Conservation (phyloP, 768 basidiomycete species). For the Pulveroboletus frians region DNA sequence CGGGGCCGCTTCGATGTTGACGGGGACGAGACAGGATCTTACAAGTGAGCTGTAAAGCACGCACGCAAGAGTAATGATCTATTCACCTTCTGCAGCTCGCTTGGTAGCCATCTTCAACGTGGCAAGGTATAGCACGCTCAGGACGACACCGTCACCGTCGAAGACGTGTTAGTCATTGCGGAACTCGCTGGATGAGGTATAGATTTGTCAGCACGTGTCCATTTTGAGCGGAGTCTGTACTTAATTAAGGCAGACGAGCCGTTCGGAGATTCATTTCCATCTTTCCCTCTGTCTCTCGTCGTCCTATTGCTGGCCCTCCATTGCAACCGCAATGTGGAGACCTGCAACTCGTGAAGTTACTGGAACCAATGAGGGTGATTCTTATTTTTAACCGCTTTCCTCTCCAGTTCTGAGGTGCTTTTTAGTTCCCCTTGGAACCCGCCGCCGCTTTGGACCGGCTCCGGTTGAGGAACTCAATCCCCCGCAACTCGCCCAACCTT, state of each 20-base stretch:
- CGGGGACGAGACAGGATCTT: constrained; percentile 20
- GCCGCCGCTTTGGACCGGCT: constrained; percentile 88
- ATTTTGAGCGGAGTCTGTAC: constrained; percentile 34
- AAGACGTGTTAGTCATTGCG: constrained; percentile 7
- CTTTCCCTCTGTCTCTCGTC: constrained; percentile 18
- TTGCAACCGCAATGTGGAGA: constrained; percentile 68
- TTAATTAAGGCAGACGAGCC: constrained; percentile 13
- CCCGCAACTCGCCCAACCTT: constrained; percentile 82
- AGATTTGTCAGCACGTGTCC: constrained; percentile 24
- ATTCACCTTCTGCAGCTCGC: constrained; percentile 37
- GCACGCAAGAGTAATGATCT: not conserved
- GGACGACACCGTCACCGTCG: not conserved
- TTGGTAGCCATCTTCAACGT: constrained; percentile 34
- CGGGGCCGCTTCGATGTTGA: constrained; percentile 39
- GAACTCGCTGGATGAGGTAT: not conserved
- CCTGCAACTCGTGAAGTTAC: constrained; percentile 86
- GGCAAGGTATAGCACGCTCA: not conserved
- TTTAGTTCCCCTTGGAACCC: constrained; percentile 75
- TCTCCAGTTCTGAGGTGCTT: constrained; percentile 12
- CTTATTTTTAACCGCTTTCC: not conserved
- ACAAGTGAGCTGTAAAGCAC: not conserved
- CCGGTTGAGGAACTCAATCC: constrained; percentile 76
- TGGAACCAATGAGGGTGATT: constrained; percentile 86
- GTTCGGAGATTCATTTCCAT: constrained; percentile 33
- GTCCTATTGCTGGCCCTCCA: constrained; percentile 18